These are phyloP conservation scores for Plantago ovata DNA, from an alignment of 257 asterid genomes.

Conservation along the genomic window DNA sequence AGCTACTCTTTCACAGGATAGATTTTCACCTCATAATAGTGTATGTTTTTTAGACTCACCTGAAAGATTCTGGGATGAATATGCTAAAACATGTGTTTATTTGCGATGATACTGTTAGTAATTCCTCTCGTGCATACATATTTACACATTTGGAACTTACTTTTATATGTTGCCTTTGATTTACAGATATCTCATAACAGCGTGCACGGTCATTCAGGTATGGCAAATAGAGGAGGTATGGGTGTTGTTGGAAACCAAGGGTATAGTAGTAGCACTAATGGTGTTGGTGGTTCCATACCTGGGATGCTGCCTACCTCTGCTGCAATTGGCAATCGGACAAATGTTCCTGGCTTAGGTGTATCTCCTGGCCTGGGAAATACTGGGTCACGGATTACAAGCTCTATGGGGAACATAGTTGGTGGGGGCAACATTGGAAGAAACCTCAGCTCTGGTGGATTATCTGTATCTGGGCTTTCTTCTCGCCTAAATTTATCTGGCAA, in stretches of 20 bases:
- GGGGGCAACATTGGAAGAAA: conserved; percentile 86
- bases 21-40: conserved; percentile 20
- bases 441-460: conserved; percentile 85
- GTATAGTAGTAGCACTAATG: conserved; percentile 58
- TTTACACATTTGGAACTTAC: too few relatives aligned
- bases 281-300: conserved; percentile 92
- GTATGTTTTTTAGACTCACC: conserved; percentile 6
- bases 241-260: conserved; percentile 83
- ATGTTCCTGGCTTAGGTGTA: conserved; percentile 79
- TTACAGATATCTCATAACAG: conserved; percentile 85
- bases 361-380: conserved; percentile 76
- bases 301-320: conserved; percentile 88
- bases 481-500: conserved; percentile 71
- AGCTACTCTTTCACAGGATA: conserved; percentile 82
- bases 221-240: conserved; percentile 80
- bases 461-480: conserved; percentile 83
- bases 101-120: conserved; percentile 17
- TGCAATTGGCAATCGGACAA: conserved; percentile 68
- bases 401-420: conserved; percentile 81
- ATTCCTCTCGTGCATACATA: too few relatives aligned
- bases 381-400: conserved; percentile 74
- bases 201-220: conserved; percentile 87
- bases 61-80: conserved; percentile 4
- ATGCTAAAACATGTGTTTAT: conserved; percentile 15
- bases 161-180: conserved; percentile 6